Conservation (phyloP, 1,139 yeast species). For the Candida tetrigidarum region DNA sequence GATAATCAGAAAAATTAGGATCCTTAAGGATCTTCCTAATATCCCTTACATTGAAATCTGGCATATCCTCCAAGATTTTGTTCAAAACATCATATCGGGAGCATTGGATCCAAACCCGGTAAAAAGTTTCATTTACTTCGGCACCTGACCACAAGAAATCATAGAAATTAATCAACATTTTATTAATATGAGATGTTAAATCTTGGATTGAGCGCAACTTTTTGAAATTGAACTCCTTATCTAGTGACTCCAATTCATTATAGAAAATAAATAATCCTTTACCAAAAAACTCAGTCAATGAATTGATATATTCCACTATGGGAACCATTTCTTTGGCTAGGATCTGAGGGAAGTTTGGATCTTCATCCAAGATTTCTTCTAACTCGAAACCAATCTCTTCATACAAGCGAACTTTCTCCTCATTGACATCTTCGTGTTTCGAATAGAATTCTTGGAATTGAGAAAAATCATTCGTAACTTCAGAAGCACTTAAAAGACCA, state of each 20-base stretch:
- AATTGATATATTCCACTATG: slow-evolving; percentile 10
- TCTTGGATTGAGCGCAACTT: slow-evolving; percentile 17
- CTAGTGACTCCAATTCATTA: slow-evolving; percentile 29
- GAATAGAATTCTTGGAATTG: not conserved
- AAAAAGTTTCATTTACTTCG: slow-evolving; percentile 7
- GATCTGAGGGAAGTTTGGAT: slow-evolving; percentile 16
- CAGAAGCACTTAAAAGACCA: not conserved
- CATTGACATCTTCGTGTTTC: not conserved
- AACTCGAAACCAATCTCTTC: not conserved
- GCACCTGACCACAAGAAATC: slow-evolving; percentile 16
- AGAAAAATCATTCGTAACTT: not conserved
- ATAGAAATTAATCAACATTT: slow-evolving; percentile 26
- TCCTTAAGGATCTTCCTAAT: slow-evolving; percentile 7
- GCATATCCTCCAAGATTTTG: slow-evolving; percentile 2
- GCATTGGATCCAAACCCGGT: slow-evolving; percentile 9
- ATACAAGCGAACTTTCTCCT: not conserved
- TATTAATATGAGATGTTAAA: slow-evolving; percentile 24
- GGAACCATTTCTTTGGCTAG: slow-evolving; percentile 21
- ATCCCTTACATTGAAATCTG: slow-evolving; percentile 7
- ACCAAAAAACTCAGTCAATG: slow-evolving; percentile 3
- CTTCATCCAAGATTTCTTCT: not conserved
- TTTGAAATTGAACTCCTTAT: slow-evolving; percentile 27
- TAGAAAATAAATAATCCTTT: slow-evolving; percentile 28
- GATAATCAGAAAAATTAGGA: too few species aligned
- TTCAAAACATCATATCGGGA: slow-evolving; percentile 9